Evolutionary conservation across 768 basidiomycete species (phyloP).

Genomic region (Suillus tomentosus): DNA sequence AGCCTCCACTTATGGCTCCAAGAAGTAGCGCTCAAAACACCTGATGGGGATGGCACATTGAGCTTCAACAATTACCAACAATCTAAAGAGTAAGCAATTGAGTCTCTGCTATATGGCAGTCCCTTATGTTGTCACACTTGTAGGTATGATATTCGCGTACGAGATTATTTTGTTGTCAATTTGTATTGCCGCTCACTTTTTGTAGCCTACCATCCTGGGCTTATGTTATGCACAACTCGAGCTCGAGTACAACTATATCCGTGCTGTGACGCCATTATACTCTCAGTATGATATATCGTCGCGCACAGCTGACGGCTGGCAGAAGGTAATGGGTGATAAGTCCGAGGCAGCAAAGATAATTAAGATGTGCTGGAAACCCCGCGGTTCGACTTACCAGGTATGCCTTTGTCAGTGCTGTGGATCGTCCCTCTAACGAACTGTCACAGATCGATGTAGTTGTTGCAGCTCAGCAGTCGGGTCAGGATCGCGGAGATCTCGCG

Average conservation of each 20-base stretch:
- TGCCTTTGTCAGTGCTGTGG: neutral
- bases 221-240: conserved; percentile 51
- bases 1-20: conserved; percentile 43
- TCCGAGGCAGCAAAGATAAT: conserved; percentile 36
- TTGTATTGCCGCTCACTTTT: neutral
- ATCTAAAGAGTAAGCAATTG: conserved; percentile 35
- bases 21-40: conserved; percentile 38
- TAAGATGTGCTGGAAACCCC: conserved; percentile 32
- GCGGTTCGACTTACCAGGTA: conserved; percentile 24
- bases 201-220: conserved; percentile 42
- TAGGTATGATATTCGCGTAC: conserved; percentile 44
- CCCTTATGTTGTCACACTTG: neutral
- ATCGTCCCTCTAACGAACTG: neutral
- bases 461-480: conserved; percentile 27
- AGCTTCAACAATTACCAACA: conserved; percentile 47
- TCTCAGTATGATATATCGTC: conserved; percentile 41
- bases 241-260: conserved; percentile 44
- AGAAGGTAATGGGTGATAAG: conserved; percentile 32
- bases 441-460: conserved; percentile 39
- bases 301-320: conserved; percentile 26
- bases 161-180: conserved; percentile 7
- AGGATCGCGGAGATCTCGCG: conserved; percentile 37
- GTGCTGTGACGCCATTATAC: conserved; percentile 50
- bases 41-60: conserved; percentile 39
- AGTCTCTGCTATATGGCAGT: neutral